Evolutionary conservation across 2,329 filamentous ascomycete species (phyloP).

Genomic region (Didymella lethalis): DNA sequence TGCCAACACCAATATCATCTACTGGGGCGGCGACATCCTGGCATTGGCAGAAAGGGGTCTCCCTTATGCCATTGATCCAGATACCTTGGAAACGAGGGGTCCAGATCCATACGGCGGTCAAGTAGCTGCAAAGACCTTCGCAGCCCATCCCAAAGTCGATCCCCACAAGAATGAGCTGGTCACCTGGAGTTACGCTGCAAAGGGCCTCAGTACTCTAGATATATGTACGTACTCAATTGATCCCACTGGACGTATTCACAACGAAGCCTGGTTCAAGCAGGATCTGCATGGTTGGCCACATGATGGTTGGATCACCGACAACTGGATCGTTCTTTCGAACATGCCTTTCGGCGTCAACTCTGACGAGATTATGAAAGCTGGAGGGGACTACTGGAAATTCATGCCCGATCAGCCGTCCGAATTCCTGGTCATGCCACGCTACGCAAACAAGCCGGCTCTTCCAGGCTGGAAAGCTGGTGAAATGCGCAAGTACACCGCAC

Average conservation of each 20-base stretch:
- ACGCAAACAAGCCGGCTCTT: conserved; percentile 48
- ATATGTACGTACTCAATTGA: conserved; percentile 46
- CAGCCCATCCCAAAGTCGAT: conserved; percentile 34
- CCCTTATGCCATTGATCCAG: conserved; percentile 26
- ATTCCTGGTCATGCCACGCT: conserved; percentile 37
- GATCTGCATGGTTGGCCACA: conserved; percentile 54
- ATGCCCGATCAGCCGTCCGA: conserved; percentile 43
- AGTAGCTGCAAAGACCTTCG: conserved; percentile 26
- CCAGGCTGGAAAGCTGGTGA: conserved; percentile 51
- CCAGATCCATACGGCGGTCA: conserved; percentile 24
- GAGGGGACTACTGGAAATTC: conserved; percentile 54
- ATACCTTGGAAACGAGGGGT: conserved; percentile 26
- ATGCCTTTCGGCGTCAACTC: conserved; percentile 37
- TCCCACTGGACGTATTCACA: conserved; percentile 30
- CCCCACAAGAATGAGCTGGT: conserved; percentile 23
- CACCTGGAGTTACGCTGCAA: conserved; percentile 48
- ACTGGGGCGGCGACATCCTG: conserved; percentile 21
- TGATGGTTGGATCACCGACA: conserved; percentile 54
- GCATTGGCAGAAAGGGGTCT: conserved; percentile 29
- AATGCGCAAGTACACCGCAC: conserved; percentile 32
- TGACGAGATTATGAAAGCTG: conserved; percentile 50
- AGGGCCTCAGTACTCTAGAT: conserved; percentile 52
- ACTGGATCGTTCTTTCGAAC: conserved; percentile 35
- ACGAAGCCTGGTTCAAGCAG: conserved; percentile 45
- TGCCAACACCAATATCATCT: conserved; percentile 34